Evolutionary conservation across 2,329 filamentous ascomycete species (phyloP), one percentile per base, ranked within the genome.

Genomic region (Bipolaris oryzae): DNA sequence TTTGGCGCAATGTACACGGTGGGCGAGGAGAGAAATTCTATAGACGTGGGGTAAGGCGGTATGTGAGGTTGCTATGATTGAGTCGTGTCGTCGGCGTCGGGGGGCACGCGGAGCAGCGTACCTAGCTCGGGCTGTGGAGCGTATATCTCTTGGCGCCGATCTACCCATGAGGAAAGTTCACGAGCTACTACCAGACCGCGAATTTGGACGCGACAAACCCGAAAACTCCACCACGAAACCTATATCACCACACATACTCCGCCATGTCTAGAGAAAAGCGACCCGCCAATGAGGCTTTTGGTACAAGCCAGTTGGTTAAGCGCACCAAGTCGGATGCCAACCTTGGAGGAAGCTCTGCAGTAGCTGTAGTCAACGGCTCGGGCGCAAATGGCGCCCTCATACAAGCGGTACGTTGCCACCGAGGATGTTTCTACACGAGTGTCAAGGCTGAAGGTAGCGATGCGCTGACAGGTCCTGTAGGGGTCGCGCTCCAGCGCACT

Each of bases 241-340:
- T n/a, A 25, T 18, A 11, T 15, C 39, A 48, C 13, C 52, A 45
- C 52, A 4, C 34, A 50, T 15, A 37, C 47, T 49, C 43, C 60
- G 78, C 62, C 57, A 97, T 96, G 93, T 92, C 92, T 33, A 85
- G 90, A 61, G 93, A 96, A 78, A 98, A 99, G 80, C 87, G 95
- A 73, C 90, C 92, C 57, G 92, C 93, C n/a, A 88, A 90, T 60
- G 89, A 90, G 67, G 89, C 91, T 58, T 94, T 94, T 66, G 86
- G 88, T 69, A 87, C 87, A 21, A 87, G 88, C 46, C 91, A 96
- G 77, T 84, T 94, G 67, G 86, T 98, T 60, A 99, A 98, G 82
- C 85, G 94, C 74, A 92, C 94, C 75, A 96, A 95, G 75, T 85
- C 86, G 55, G 85, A 87, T 64, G 80, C 79, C 61, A 81, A 85